These are phyloP conservation scores for Mortierella sp. DNA, from an alignment of 371 early-diverging fungal genomes.

Conservation along the genomic window DNA sequence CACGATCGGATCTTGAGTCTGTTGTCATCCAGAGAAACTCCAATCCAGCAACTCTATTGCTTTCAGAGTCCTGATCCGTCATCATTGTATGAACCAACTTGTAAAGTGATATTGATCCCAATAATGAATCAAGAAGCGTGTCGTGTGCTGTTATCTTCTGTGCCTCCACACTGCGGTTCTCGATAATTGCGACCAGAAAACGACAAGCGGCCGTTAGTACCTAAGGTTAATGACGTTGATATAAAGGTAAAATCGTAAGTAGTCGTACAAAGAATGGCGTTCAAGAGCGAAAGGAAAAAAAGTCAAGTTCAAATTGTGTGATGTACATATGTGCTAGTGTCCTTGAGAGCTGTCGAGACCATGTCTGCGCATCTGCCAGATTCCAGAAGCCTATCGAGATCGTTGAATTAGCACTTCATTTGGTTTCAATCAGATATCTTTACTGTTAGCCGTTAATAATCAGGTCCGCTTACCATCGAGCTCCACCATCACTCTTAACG, in stretches of 20 bases:
- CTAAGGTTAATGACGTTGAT: conserved; percentile 7
- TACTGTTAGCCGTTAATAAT: not conserved
- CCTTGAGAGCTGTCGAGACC: conserved; percentile 46
- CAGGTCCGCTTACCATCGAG: conserved; percentile 57
- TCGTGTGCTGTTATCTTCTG: conserved; percentile 44
- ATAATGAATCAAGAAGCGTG: conserved; percentile 35
- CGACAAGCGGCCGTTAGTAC: conserved; percentile 45
- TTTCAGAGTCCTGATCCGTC: conserved; percentile 43
- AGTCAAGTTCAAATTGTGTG: not conserved
- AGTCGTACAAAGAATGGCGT: not conserved
- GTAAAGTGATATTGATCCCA: conserved; percentile 43
- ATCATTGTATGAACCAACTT: conserved; percentile 50
- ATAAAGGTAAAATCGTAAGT: not conserved
- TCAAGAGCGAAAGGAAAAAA: not conserved
- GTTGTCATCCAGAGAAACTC: conserved; percentile 56
- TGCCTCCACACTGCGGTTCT: conserved; percentile 46
- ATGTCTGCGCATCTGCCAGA: conserved; percentile 31
- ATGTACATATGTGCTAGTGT: conserved; percentile 49
- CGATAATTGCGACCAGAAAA: conserved; percentile 52
- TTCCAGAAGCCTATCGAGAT: conserved; percentile 22
- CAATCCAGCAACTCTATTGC: conserved; percentile 50
- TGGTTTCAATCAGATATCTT: not conserved
- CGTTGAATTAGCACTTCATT: not conserved
- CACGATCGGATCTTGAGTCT: conserved; percentile 31
- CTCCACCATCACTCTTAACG: conserved; percentile 51